Conservation (phyloP, 805 yeast species). For the Brettanomyces bruxellensis region DNA sequence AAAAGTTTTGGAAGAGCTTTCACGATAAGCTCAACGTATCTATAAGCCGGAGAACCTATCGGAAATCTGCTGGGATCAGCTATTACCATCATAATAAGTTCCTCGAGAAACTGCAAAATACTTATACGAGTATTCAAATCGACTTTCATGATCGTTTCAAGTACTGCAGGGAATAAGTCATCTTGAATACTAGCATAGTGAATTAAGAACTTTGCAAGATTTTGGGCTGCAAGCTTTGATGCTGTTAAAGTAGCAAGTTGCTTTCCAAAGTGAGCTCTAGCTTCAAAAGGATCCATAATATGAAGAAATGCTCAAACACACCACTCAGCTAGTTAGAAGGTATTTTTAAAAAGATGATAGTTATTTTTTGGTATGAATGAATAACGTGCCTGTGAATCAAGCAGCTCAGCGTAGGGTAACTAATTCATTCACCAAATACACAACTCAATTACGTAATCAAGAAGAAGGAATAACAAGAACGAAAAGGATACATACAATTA, state of each 20-base stretch:
- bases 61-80: conserved; percentile 6
- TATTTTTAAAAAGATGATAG: too few species aligned
- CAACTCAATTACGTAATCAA: too few species aligned
- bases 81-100: conserved; percentile 32
- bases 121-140: conserved; percentile 58
- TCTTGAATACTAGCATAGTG: conserved; percentile 52
- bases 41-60: conserved; percentile 4
- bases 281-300: conserved; percentile 82
- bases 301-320: background rate
- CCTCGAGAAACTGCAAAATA: conserved; percentile 61
- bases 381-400: too few species aligned
- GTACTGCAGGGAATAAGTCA: conserved; percentile 57
- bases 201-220: conserved; percentile 48
- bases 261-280: conserved; percentile 65
- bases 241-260: conserved; percentile 60
- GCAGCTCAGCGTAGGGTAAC: too few species aligned
- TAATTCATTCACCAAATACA: too few species aligned
- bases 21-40: conserved; percentile 13
- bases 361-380: too few species aligned
- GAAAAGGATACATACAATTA: too few species aligned
- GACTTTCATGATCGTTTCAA: conserved; percentile 45
- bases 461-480: too few species aligned
- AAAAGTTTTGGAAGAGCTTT: conserved; percentile 27
- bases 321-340: too few species aligned
- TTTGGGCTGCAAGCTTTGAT: conserved; percentile 39